Conservation (phyloP, 192 early-diverging fungal genomes). For the Coemansia sp. region DNA sequence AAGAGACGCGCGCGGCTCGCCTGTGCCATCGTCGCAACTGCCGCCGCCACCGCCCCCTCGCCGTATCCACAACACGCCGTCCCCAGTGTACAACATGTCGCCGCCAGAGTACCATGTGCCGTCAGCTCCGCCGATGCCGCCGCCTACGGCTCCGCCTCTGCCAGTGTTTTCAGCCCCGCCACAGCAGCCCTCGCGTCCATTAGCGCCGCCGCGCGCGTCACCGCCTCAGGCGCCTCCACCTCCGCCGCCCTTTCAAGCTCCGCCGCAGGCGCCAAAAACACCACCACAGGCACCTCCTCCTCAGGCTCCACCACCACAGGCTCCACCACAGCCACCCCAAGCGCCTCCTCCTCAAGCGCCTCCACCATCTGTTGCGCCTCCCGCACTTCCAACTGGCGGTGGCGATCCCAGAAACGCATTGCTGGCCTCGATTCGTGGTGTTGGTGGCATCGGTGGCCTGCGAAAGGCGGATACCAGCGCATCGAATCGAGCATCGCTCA, state of each 20-base stretch:
- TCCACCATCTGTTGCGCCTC: conserved; percentile 1
- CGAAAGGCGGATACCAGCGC: conserved; percentile 37
- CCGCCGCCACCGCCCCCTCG: conserved; percentile 29
- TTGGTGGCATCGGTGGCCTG: conserved; percentile 38
- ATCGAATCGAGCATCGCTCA: conserved; percentile 31
- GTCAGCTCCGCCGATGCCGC: conserved; percentile 20
- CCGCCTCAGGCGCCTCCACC: conserved; percentile 10
- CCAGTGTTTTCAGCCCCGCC: background rate
- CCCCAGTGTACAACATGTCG: background rate
- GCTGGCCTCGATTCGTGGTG: conserved; percentile 47
- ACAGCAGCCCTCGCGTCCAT: conserved; percentile 4
- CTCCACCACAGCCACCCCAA: conserved; percentile 22
- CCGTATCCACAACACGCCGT: conserved; percentile 5
- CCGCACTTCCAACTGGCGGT: conserved; percentile 15
- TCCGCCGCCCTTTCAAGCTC: conserved; percentile 7
- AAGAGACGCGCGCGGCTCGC: conserved; percentile 14
- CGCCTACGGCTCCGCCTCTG: conserved; percentile 5
- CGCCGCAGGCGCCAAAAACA: conserved; percentile 6
- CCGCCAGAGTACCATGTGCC: conserved; percentile 7
- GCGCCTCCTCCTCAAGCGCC: conserved; percentile 8
- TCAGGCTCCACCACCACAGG: conserved; percentile 5
- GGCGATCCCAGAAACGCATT: conserved; percentile 33
- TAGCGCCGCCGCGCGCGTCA: conserved; percentile 14
- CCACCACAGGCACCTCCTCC: conserved; percentile 9
- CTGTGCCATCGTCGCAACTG: conserved; percentile 11